Evolutionary conservation across 139 green algal genomes (phyloP).

Genomic region (Bryopsis sp.): DNA sequence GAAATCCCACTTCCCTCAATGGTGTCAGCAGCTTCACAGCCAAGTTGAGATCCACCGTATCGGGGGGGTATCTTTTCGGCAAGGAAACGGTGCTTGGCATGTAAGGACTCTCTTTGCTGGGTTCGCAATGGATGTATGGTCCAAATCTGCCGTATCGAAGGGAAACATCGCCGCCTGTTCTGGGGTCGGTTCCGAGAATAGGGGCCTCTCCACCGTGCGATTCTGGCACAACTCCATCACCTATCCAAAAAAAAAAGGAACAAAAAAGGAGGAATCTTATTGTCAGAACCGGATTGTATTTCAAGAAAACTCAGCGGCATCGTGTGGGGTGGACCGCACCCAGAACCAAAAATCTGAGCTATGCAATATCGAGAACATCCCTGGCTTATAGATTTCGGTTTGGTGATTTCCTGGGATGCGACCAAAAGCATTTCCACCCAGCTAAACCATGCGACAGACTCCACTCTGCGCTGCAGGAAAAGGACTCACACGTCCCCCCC

Average conservation of each 20-base stretch:
- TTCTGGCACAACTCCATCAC: not conserved
- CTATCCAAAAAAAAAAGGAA: not conserved
- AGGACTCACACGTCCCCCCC: not conserved
- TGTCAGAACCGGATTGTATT: not conserved
- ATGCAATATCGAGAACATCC: not conserved
- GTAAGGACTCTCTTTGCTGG: not conserved
- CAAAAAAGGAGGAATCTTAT: not conserved
- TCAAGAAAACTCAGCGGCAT: not conserved
- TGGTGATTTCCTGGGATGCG: slow-evolving; percentile 28
- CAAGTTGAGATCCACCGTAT: slow-evolving; percentile 26
- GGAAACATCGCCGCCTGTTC: slow-evolving; percentile 29
- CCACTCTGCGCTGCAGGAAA: not conserved
- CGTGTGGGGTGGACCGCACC: too few species aligned
- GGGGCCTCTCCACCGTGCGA: not conserved
- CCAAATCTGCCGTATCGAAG: slow-evolving; percentile 58
- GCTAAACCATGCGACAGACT: not conserved
- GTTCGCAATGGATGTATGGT: slow-evolving; percentile 50
- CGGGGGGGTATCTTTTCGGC: slow-evolving; percentile 5
- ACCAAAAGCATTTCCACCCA: slow-evolving; percentile 15
- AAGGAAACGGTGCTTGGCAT: not conserved
- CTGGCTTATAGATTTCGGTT: slow-evolving; percentile 8
- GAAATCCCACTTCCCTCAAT: slow-evolving; percentile 39
- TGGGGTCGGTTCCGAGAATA: slow-evolving; percentile 33
- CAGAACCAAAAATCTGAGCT: not conserved
- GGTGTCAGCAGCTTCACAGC: slow-evolving; percentile 45